phyloP scores from a whole-genome alignment of 345 rosid genomes.

The Brassica rapa region DNA sequence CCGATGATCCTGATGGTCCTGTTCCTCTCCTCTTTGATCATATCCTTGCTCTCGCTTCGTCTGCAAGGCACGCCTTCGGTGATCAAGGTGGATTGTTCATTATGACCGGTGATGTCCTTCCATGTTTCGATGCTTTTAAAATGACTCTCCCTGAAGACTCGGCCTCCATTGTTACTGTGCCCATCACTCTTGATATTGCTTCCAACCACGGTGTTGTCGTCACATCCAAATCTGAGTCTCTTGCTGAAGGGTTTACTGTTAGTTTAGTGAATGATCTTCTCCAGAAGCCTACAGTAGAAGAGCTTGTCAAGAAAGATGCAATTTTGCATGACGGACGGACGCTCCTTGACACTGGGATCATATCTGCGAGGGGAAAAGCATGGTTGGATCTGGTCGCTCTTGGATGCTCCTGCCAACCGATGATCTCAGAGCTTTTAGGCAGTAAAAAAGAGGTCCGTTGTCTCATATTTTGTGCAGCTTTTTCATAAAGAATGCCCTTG shows the following conservation, averaged over 20 bases:
- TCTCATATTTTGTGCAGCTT: slow-evolving; percentile 15
- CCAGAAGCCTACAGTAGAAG: slow-evolving; percentile 80
- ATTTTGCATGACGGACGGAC: slow-evolving; percentile 86
- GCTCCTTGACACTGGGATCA: slow-evolving; percentile 92
- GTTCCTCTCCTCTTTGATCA: slow-evolving; percentile 96
- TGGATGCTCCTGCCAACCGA: slow-evolving; percentile 72
- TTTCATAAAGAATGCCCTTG: not conserved
- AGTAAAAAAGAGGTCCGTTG: slow-evolving; percentile 64
- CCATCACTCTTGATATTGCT: slow-evolving; percentile 92
- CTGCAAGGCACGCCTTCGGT: slow-evolving; percentile 80
- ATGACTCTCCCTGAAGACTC: slow-evolving; percentile 80
- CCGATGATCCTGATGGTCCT: slow-evolving; percentile 93
- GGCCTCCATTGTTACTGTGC: slow-evolving; percentile 86
- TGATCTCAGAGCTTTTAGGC: slow-evolving; percentile 69
- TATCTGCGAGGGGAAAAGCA: slow-evolving; percentile 88
- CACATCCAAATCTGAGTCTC: slow-evolving; percentile 57
- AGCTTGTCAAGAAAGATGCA: slow-evolving; percentile 72
- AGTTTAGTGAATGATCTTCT: slow-evolving; percentile 79
- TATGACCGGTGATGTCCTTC: slow-evolving; percentile 99
- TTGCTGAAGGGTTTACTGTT: slow-evolving; percentile 45
- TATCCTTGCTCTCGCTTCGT: slow-evolving; percentile 91
- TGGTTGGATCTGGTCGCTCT: slow-evolving; percentile 80
- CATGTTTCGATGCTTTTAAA: slow-evolving; percentile 87
- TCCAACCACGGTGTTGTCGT: slow-evolving; percentile 95
- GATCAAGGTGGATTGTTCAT: slow-evolving; percentile 81